phyloP scores from a whole-genome alignment of 768 basidiomycete genomes.

The Clathrus columnatus region DNA sequence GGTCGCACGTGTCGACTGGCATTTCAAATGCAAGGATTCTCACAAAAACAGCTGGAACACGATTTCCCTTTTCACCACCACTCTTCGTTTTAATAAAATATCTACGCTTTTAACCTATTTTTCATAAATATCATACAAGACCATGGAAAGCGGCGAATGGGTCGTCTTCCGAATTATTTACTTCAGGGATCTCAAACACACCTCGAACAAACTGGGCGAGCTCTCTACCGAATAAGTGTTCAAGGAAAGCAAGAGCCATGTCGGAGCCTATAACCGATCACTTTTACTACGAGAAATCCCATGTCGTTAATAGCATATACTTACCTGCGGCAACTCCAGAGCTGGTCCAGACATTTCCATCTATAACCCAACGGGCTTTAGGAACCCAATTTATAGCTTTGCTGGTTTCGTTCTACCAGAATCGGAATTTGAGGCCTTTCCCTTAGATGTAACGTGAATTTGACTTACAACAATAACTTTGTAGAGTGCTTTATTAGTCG shows the following conservation, averaged over 20 bases:
- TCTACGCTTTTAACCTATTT: too few relatives aligned
- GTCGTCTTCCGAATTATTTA: background rate
- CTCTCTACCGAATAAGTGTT: background rate
- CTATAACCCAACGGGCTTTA: constrained; percentile 5
- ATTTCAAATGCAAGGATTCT: too few relatives aligned
- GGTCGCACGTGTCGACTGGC: too few relatives aligned
- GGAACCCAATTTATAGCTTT: constrained; percentile 4
- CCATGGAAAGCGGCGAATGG: background rate
- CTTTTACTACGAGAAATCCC: too few relatives aligned
- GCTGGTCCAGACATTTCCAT: background rate
- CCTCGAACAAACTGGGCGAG: background rate
- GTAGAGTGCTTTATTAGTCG: constrained; percentile 8
- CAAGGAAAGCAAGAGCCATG: background rate
- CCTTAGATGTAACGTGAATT: background rate
- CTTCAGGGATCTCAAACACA: background rate
- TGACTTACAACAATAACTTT: background rate
- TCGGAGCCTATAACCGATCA: background rate
- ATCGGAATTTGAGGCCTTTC: background rate
- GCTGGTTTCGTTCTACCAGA: background rate
- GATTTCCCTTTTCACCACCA: too few relatives aligned
- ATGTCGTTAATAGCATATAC: background rate
- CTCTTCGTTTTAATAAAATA: too few relatives aligned
- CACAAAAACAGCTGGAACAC: too few relatives aligned
- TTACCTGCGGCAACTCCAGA: background rate
- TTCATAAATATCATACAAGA: background rate